Evolutionary conservation across 768 basidiomycete genomes (phyloP).

Genomic region (Russula earlei): DNA sequence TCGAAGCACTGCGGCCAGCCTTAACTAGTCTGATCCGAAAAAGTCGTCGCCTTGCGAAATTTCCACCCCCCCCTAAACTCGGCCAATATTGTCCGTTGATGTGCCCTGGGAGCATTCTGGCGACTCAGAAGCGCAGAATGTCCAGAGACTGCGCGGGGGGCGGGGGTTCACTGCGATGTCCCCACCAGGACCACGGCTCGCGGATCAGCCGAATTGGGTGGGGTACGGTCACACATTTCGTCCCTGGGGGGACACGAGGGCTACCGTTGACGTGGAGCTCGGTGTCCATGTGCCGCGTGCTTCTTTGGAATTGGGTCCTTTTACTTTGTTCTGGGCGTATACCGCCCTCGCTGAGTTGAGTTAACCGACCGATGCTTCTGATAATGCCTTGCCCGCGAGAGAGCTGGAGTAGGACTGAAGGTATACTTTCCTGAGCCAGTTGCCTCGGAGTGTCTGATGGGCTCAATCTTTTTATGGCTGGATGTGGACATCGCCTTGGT

Average conservation of each 20-base stretch:
- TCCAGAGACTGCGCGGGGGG: background rate
- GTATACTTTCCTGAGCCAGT: background rate
- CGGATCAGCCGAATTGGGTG: background rate
- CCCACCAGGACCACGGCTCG: background rate
- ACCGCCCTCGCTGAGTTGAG: background rate
- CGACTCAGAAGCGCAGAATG: background rate
- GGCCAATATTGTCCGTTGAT: background rate
- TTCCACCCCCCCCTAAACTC: background rate
- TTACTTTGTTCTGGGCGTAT: background rate
- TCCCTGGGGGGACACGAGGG: conserved; percentile 1
- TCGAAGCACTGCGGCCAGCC: background rate
- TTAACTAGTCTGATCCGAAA: background rate
- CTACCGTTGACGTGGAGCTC: conserved; percentile 5
- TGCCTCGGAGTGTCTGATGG: background rate
- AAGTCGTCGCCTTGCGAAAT: background rate
- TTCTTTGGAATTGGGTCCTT: background rate
- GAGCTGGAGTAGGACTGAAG: background rate
- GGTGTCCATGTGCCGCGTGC: background rate
- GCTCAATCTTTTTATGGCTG: background rate
- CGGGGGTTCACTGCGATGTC: background rate
- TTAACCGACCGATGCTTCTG: conserved; percentile 1
- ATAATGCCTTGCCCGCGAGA: background rate
- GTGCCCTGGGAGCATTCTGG: background rate
- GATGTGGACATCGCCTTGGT: background rate
- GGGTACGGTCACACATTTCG: background rate